phyloP scores from a whole-genome alignment of 305 asterid species.

The Fraxinus xanthoxyloides region DNA sequence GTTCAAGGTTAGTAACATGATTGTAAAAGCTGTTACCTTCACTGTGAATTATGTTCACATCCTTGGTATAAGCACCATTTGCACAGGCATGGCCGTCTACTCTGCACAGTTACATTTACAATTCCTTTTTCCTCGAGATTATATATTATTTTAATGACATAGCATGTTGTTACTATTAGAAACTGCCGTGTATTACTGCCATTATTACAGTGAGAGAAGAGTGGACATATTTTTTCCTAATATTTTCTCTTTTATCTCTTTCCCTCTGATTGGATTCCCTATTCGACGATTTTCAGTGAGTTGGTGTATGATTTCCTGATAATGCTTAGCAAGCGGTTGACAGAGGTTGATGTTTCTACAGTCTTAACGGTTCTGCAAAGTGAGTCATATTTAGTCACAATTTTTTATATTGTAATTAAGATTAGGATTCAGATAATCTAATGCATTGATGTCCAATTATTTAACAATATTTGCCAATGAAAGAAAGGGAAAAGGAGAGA shows the following conservation, averaged over 20 bases:
- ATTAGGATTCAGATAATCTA: background rate
- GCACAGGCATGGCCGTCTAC: background rate
- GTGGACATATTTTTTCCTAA: background rate
- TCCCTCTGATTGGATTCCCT: conserved; percentile 18
- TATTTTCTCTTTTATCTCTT: background rate
- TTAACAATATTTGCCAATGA: background rate
- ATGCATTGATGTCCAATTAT: background rate
- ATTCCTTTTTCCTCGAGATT: background rate
- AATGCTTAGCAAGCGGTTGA: conserved; percentile 80
- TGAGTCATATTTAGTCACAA: conserved; percentile 31
- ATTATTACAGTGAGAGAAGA: background rate
- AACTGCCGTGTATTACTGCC: background rate
- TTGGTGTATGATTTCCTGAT: conserved; percentile 85
- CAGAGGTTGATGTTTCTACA: conserved; percentile 92
- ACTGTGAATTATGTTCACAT: background rate
- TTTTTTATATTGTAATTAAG: background rate
- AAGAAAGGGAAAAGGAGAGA: background rate
- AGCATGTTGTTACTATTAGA: background rate
- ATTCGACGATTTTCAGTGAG: conserved; percentile 55
- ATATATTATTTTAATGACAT: conserved; percentile 1
- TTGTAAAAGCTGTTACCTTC: background rate
- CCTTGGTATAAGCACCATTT: background rate
- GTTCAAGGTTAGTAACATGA: conserved; percentile 57
- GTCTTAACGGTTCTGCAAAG: conserved; percentile 77
- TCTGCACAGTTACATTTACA: background rate